Evolutionary conservation across 2,329 filamentous ascomycete genomes (phyloP).

Genomic region (Alternaria panax): DNA sequence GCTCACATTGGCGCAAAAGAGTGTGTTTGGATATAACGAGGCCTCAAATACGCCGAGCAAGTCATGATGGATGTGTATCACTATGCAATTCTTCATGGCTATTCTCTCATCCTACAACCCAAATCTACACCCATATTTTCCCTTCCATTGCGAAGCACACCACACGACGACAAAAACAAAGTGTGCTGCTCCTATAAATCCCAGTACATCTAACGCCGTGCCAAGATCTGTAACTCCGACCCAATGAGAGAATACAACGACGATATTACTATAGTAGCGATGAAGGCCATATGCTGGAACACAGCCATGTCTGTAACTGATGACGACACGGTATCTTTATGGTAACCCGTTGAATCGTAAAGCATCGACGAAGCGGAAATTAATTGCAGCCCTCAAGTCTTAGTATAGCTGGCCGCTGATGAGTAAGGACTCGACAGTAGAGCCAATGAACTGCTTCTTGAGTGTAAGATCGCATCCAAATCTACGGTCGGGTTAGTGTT

Average conservation of each 20-base stretch:
- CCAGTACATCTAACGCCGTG: slow-evolving; percentile 15
- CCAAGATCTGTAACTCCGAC: slow-evolving; percentile 10
- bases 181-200: neutral
- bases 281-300: slow-evolving; percentile 4
- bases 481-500: slow-evolving; percentile 35
- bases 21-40: neutral
- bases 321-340: slow-evolving; percentile 20
- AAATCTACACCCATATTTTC: slow-evolving; percentile 13
- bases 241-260: slow-evolving; percentile 16
- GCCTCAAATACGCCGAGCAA: neutral
- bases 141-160: slow-evolving; percentile 10
- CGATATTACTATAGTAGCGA: slow-evolving; percentile 17
- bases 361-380: slow-evolving; percentile 12
- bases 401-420: slow-evolving; percentile 33
- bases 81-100: slow-evolving; percentile 5
- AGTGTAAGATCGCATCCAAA: slow-evolving; percentile 87
- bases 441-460: slow-evolving; percentile 85
- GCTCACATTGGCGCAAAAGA: neutral
- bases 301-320: slow-evolving; percentile 1
- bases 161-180: slow-evolving; percentile 7
- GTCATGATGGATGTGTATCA: neutral
- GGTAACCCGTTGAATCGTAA: slow-evolving; percentile 28
- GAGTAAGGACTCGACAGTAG: slow-evolving; percentile 40
- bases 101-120: neutral
- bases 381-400: neutral